phyloP scores from a whole-genome alignment of 2,329 filamentous ascomycete species.

The Pezicula carpinea region DNA sequence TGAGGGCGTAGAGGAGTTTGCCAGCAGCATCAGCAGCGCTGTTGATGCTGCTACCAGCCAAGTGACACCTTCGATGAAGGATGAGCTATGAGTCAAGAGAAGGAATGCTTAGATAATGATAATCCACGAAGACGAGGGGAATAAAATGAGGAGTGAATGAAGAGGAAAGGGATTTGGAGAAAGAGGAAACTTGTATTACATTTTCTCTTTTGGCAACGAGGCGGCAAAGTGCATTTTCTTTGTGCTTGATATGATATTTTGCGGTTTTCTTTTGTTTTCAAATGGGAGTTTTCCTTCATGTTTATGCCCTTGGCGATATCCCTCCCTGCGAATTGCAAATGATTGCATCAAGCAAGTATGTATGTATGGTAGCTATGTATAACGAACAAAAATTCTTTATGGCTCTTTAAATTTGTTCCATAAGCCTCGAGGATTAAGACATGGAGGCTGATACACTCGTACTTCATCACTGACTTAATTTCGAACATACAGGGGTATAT shows the following conservation, averaged over 20 bases:
- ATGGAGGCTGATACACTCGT: no score
- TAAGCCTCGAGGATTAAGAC: no score
- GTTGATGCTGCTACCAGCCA: conserved; percentile 36
- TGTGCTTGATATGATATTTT: not conserved
- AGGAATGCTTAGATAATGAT: not conserved
- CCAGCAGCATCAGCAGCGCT: conserved; percentile 38
- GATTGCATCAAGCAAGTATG: not conserved
- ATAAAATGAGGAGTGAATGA: not conserved
- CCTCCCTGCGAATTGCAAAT: not conserved
- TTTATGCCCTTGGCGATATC: not conserved
- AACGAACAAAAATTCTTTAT: no score
- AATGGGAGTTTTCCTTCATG: not conserved
- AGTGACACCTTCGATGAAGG: conserved; percentile 32
- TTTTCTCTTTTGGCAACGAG: not conserved
- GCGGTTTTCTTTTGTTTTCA: not conserved
- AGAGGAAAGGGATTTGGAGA: not conserved
- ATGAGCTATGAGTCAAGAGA: conserved; percentile 42
- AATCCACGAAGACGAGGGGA: not conserved
- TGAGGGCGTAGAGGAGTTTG: conserved; percentile 39
- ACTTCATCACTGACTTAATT: no score
- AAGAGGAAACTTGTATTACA: not conserved
- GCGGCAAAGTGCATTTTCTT: not conserved
- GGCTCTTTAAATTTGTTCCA: no score
- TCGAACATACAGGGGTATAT: no score
- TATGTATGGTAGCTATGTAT: no score